Percentiles rank a stretch among this genome's conserved stretches.
Evolutionary conservation across 805 yeast species (phyloP).

Genomic region (Nakazawaea laoshanensis): DNA sequence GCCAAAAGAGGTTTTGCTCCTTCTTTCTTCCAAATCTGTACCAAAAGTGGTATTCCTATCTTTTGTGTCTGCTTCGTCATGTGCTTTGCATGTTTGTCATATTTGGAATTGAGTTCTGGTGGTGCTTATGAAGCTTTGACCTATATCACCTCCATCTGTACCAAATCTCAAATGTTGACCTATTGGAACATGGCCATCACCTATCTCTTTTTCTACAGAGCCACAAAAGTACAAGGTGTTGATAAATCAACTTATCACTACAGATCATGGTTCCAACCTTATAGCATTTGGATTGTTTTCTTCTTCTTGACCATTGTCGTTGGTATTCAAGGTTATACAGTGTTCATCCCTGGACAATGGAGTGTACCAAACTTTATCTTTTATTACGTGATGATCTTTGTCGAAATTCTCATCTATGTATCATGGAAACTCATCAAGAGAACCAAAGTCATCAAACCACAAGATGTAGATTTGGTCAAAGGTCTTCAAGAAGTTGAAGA

Average conservation of each 20-base stretch:
- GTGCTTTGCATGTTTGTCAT: slow-evolving; percentile 56
- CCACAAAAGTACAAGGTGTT: slow-evolving; percentile 47
- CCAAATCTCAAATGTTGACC: slow-evolving; percentile 22
- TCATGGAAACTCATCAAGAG: slow-evolving; percentile 28
- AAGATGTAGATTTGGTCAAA: slow-evolving; percentile 25
- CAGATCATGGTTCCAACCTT: slow-evolving; percentile 37
- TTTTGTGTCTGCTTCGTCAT: slow-evolving; percentile 42
- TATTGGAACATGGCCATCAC: slow-evolving; percentile 29
- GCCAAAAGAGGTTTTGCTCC: slow-evolving; percentile 71
- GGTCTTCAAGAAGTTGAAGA: slow-evolving; percentile 25
- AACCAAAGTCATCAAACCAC: slow-evolving; percentile 25
- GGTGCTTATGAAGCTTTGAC: slow-evolving; percentile 16
- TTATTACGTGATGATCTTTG: slow-evolving; percentile 33
- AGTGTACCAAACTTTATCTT: slow-evolving; percentile 31
- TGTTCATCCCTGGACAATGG: slow-evolving; percentile 31
- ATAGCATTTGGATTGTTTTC: slow-evolving; percentile 19
- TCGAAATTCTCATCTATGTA: slow-evolving; percentile 25
- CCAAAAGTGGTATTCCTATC: slow-evolving; percentile 63
- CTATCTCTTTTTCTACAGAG: slow-evolving; percentile 56
- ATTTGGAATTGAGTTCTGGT: slow-evolving; percentile 32
- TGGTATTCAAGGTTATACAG: slow-evolving; percentile 29
- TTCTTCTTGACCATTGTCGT: slow-evolving; percentile 25
- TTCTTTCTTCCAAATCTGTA: slow-evolving; percentile 48
- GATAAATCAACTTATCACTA: slow-evolving; percentile 36
- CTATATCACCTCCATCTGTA: slow-evolving; percentile 13